Evolutionary conservation across 2,329 filamentous ascomycete species (phyloP).

Genomic region (Nakataea oryzae): DNA sequence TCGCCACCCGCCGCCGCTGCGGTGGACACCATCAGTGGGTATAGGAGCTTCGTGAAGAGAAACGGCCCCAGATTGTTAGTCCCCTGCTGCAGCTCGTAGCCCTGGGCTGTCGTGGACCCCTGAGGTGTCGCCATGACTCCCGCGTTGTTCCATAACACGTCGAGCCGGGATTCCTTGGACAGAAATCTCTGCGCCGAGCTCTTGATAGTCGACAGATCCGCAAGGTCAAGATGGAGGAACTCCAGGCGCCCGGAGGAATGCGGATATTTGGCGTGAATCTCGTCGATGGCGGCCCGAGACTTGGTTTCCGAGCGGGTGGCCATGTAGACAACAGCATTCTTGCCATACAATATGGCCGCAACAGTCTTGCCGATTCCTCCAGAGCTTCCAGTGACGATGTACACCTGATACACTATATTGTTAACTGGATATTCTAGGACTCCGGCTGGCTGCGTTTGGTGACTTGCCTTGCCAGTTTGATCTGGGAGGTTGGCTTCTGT

Average conservation of each 20-base stretch:
- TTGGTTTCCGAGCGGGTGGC: conserved; percentile 30
- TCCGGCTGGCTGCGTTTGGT: background rate
- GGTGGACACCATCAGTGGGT: conserved; percentile 11
- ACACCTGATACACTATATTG: conserved; percentile 8
- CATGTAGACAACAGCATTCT: conserved; percentile 39
- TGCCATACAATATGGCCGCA: conserved; percentile 35
- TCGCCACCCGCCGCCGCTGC: conserved; percentile 1
- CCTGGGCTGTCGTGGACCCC: conserved; percentile 16
- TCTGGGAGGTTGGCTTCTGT: background rate
- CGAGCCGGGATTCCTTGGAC: conserved; percentile 16
- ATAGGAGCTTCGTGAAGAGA: conserved; percentile 13
- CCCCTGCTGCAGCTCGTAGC: conserved; percentile 13
- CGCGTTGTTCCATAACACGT: conserved; percentile 27
- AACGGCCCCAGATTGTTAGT: conserved; percentile 14
- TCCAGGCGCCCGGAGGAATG: conserved; percentile 20
- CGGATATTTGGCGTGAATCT: conserved; percentile 21
- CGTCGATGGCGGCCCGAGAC: conserved; percentile 25
- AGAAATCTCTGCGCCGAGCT: conserved; percentile 17
- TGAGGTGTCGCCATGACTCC: conserved; percentile 20
- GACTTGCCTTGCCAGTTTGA: background rate
- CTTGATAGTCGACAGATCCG: conserved; percentile 17
- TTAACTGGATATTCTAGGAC: background rate
- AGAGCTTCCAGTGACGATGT: conserved; percentile 31
- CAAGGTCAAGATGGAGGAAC: conserved; percentile 28
- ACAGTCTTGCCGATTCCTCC: conserved; percentile 33